Evolutionary conservation across 2,329 filamentous ascomycete genomes (phyloP).

Genomic region (Penicillium sp.): DNA sequence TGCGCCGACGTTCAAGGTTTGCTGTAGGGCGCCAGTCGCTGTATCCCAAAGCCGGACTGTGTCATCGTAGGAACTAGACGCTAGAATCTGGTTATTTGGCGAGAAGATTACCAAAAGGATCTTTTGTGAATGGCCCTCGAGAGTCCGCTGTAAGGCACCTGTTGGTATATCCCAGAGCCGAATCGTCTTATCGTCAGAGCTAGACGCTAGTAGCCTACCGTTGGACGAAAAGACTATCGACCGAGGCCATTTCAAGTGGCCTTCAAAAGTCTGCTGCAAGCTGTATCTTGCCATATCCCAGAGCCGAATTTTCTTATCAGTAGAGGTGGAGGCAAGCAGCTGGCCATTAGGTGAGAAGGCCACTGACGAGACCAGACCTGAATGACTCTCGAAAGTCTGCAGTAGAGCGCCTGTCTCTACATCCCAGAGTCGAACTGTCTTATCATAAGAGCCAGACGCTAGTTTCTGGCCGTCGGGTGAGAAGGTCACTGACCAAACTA

Average conservation of each 20-base stretch:
- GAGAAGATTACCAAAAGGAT: not conserved
- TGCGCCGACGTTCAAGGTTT: no score
- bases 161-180: not conserved
- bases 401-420: not conserved
- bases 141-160: not conserved
- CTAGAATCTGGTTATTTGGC: not conserved
- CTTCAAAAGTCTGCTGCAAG: slow-evolving; percentile 3
- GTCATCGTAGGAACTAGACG: not conserved
- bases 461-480: slow-evolving; percentile 23
- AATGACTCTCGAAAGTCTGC: no score
- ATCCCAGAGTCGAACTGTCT: not conserved
- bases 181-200: slow-evolving; percentile 17
- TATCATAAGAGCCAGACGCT: not conserved
- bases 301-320: slow-evolving; percentile 10
- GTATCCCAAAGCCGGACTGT: no score
- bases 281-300: slow-evolving; percentile 11
- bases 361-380: no score
- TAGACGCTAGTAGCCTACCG: slow-evolving; percentile 16
- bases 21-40: no score
- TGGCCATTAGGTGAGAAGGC: no score
- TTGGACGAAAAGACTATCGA: slow-evolving; percentile 23
- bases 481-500: slow-evolving; percentile 10
- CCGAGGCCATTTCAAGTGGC: slow-evolving; percentile 1
- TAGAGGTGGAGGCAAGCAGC: slow-evolving; percentile 8
- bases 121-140: not conserved